These are phyloP conservation scores for Ganoderma multipileum DNA, from an alignment of 1,284 basidiomycete species.

Conservation along the genomic window DNA sequence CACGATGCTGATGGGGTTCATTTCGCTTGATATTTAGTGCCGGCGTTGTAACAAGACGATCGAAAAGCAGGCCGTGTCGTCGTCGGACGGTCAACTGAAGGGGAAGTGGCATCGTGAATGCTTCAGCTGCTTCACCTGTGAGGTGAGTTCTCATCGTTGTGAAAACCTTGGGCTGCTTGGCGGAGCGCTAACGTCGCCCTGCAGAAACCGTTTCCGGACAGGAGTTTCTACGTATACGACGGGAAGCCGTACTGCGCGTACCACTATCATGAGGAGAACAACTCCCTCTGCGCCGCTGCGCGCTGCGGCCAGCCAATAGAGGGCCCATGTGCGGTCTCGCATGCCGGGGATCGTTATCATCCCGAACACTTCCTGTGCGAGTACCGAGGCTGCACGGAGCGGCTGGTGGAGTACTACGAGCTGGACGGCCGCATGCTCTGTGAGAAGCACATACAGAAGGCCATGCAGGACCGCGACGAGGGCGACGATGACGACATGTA, in stretches of 20 bases:
- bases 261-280: constrained; percentile 90
- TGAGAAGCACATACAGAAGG: constrained; percentile 69
- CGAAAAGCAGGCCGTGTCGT: constrained; percentile 90
- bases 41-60: constrained; percentile 84
- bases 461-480: constrained; percentile 42
- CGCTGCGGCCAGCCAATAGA: constrained; percentile 89
- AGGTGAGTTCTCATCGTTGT: constrained; percentile 51
- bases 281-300: constrained; percentile 80
- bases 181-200: constrained; percentile 9
- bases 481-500: constrained; percentile 32
- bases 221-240: constrained; percentile 87
- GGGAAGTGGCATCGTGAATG: constrained; percentile 92
- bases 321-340: constrained; percentile 86
- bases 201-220: constrained; percentile 87
- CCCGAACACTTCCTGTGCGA: constrained; percentile 85
- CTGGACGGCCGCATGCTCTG: constrained; percentile 83
- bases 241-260: constrained; percentile 88
- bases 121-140: constrained; percentile 85
- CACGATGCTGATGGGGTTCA: constrained; percentile 16
- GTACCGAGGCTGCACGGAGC: constrained; percentile 59
- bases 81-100: constrained; percentile 89
- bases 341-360: constrained; percentile 81
- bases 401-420: constrained; percentile 85
- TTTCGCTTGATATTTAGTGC: constrained; percentile 57
- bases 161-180: not conserved